Percentiles rank a stretch among this genome's conserved stretches.
These are phyloP conservation scores for Exophiala dermatitidis DNA, from an alignment of 2,329 filamentous ascomycete species.

Conservation along the genomic window DNA sequence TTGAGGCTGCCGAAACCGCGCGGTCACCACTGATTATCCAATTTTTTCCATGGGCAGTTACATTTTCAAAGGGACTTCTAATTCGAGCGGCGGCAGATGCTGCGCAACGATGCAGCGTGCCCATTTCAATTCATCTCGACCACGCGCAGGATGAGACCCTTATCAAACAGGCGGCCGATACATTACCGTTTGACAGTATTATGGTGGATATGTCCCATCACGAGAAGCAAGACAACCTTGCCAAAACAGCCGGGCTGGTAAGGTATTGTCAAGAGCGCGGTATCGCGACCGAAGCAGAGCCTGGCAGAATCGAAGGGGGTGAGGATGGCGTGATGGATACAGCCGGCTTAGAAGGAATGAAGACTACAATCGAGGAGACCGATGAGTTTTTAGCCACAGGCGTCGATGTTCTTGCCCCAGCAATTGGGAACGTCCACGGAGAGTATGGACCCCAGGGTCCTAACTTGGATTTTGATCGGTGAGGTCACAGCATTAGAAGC, in stretches of 20 bases:
- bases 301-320: slow-evolving; percentile 62
- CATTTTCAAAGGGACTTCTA: no score
- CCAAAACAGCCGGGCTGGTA: slow-evolving; percentile 56
- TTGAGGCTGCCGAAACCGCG: no score
- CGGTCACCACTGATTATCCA: no score
- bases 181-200: slow-evolving; percentile 57
- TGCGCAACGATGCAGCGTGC: slow-evolving; percentile 37
- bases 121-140: slow-evolving; percentile 58
- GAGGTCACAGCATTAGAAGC: no score
- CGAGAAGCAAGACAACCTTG: slow-evolving; percentile 62
- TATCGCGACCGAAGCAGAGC: slow-evolving; percentile 64
- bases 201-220: slow-evolving; percentile 74
- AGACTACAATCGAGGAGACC: slow-evolving; percentile 63
- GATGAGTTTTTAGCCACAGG: slow-evolving; percentile 64
- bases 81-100: no score
- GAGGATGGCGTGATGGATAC: slow-evolving; percentile 69
- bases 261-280: slow-evolving; percentile 57
- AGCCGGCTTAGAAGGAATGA: slow-evolving; percentile 52
- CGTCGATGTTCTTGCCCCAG: slow-evolving; percentile 66
- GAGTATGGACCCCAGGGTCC: no score
- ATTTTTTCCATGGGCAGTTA: no score
- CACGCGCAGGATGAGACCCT: slow-evolving; percentile 59
- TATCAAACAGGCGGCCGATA: slow-evolving; percentile 53
- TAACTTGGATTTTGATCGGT: no score
- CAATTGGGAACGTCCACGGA: slow-evolving; percentile 70